Percentiles rank a stretch among this genome's conserved stretches.
phyloP scores from a whole-genome alignment of 192 early-diverging fungal species.

The Gryganskiella cystojenkinii region DNA sequence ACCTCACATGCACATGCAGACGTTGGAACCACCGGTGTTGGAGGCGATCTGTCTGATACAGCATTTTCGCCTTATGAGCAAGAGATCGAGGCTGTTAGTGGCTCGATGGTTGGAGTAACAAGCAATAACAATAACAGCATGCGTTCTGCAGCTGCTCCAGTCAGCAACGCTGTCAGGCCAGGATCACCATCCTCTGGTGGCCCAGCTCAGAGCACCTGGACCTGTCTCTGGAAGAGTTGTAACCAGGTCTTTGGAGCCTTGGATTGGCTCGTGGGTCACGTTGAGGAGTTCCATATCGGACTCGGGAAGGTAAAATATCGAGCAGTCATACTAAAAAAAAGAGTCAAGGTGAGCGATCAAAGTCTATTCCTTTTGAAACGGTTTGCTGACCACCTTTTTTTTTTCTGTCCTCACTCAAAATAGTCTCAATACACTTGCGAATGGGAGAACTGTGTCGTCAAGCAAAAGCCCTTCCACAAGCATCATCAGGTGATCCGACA shows the following conservation, averaged over 20 bases:
- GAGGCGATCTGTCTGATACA: slow-evolving; percentile 36
- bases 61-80: slow-evolving; percentile 37
- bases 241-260: slow-evolving; percentile 53
- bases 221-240: slow-evolving; percentile 65
- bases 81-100: slow-evolving; percentile 13
- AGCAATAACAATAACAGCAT: too few species aligned
- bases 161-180: slow-evolving; percentile 3
- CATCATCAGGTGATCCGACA: slow-evolving; percentile 81
- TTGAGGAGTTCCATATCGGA: slow-evolving; percentile 65
- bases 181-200: slow-evolving; percentile 14
- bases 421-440: slow-evolving; percentile 63
- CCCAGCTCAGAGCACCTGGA: slow-evolving; percentile 42
- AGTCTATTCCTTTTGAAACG: too few species aligned
- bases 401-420: too few species aligned
- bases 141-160: slow-evolving; percentile 16
- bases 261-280: slow-evolving; percentile 63
- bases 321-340: too few species aligned
- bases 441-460: slow-evolving; percentile 63
- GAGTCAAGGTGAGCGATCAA: too few species aligned
- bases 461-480: slow-evolving; percentile 74
- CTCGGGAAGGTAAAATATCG: slow-evolving; percentile 61
- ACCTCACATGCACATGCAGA: too few species aligned
- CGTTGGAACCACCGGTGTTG: too few species aligned
- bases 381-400: too few species aligned
- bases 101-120: slow-evolving; percentile 13